Base-by-base conservation (phyloP, 2,329 filamentous ascomycete species). In the Fusarium sp. region DNA sequence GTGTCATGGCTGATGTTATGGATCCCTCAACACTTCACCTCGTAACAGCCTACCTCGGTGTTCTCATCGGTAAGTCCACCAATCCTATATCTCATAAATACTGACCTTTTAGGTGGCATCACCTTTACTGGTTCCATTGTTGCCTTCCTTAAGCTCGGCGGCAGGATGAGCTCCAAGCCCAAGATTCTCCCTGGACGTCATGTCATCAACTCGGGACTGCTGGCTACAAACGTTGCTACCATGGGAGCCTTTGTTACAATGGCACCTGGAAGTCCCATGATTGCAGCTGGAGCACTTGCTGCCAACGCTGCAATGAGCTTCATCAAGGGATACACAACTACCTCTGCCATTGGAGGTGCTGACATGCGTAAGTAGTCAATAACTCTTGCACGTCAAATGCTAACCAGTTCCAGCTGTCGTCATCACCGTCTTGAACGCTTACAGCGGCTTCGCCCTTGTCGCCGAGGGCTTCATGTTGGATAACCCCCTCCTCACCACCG, bases 121-220 rank as follows among this genome's bases (percentile, higher is more conserved):
- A 98, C 95, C 0, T 98, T 98, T 79, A 98, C 95, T 0, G 95
- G 95, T 3, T 97, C 94, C 3, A 92, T 98, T 60, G 94, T 98
- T 0, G 95, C 95, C 0, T 97, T 97, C 83, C 82, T 97, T 79
- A 98, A 98, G 82, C 90, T 98, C 2, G 92, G 93, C 1, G 95
- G 94, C 4, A 91, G 87, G 71, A 95, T 97, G 91, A 93, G 93
- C 0, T 97, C 94, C 0, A 91, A 89, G 62, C 94, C 95, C 0
- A 89, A 91, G 9, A 86, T 90, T 6, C 86, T 97, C 0, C 93
- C 91, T 6, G 95, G 94, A 2, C 88, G 93, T 1, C 94, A 97
- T 78, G 73, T 92, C 4, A 85, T 97, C 76, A 98, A 98, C 80
- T 87, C 90, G 0, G 88, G 92, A 1, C 86, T 98, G 47, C 85